Percentiles rank a stretch among this genome's conserved stretches.
These are phyloP conservation scores for Laguncularia racemosa DNA, from an alignment of 345 rosid species.

Conservation along the genomic window DNA sequence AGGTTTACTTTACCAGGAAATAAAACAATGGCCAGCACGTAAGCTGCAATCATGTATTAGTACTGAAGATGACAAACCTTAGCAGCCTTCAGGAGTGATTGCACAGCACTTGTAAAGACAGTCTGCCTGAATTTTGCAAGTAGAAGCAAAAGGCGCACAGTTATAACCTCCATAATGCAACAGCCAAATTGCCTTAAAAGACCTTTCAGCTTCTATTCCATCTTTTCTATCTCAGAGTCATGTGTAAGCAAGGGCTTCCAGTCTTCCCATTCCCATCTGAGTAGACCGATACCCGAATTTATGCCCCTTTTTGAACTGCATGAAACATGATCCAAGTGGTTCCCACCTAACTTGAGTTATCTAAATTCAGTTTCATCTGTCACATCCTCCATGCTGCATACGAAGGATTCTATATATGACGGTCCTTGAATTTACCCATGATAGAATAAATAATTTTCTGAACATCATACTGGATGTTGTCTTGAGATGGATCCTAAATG, in stretches of 20 bases:
- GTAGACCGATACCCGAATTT: too few species aligned
- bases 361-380: not conserved
- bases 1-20: not conserved
- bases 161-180: conserved; percentile 3
- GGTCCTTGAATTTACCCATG: not conserved
- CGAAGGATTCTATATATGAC: not conserved
- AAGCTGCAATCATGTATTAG: conserved; percentile 3
- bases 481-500: conserved; percentile 7
- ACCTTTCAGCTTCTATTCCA: conserved; percentile 5
- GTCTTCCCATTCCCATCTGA: too few species aligned
- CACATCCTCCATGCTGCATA: conserved; percentile 6
- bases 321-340: conserved; percentile 6
- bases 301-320: not conserved
- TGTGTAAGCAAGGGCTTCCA: too few species aligned
- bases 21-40: not conserved
- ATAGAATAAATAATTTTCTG: conserved; percentile 3
- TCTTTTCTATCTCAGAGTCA: conserved; percentile 1
- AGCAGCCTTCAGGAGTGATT: not conserved
- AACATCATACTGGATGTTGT: conserved; percentile 3
- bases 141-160: not conserved
- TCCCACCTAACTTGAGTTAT: not conserved
- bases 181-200: not conserved
- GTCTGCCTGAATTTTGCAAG: not conserved
- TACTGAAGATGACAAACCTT: not conserved
- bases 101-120: not conserved